Evolutionary conservation across 2,329 filamentous ascomycete genomes (phyloP).

Genomic region (Curvularia eragrostidis): DNA sequence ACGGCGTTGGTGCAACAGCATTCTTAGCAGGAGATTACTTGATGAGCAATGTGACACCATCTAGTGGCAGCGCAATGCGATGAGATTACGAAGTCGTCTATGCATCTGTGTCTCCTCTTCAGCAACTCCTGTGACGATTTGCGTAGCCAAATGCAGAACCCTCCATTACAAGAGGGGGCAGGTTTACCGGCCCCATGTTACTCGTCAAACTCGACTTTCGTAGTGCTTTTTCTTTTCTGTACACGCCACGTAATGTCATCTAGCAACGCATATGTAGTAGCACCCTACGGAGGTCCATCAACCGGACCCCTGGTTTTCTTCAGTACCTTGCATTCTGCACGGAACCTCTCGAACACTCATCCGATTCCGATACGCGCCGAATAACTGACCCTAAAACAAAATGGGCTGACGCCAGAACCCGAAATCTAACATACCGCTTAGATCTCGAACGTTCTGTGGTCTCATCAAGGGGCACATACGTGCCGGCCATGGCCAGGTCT

Average conservation of each 20-base stretch:
- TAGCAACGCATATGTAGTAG: not conserved
- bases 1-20: not conserved
- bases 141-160: not conserved
- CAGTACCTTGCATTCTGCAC: constrained; percentile 5
- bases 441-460: constrained; percentile 4
- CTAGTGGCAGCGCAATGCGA: not conserved
- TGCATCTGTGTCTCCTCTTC: constrained; percentile 2
- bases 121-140: not conserved
- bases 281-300: not conserved
- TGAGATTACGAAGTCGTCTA: not conserved
- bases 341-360: not conserved
- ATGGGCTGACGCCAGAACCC: not conserved
- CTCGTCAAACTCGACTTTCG: not conserved
- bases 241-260: not conserved
- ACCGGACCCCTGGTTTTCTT: not conserved
- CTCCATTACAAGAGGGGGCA: constrained; percentile 2
- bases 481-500: constrained; percentile 6
- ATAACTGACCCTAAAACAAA: not conserved
- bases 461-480: constrained; percentile 7
- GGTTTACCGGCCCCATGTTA: constrained; percentile 2
- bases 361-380: not conserved
- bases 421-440: constrained; percentile 11
- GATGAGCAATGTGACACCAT: not conserved
- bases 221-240: not conserved
- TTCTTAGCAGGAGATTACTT: not conserved